These are phyloP conservation scores for Solanum peruvianum DNA, from an alignment of 257 asterid genomes.

Conservation along the genomic window DNA sequence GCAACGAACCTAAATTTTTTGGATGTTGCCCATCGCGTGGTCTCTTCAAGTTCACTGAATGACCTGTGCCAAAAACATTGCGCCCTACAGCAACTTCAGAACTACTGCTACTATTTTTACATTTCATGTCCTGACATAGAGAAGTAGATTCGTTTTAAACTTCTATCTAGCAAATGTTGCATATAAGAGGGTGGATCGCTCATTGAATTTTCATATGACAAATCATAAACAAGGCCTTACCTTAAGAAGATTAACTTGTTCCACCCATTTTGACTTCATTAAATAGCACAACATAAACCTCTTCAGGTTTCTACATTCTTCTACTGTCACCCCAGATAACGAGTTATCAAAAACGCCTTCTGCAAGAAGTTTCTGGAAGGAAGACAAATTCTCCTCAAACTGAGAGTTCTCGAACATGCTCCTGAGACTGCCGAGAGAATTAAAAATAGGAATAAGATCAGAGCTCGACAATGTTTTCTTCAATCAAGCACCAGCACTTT, in stretches of 20 bases:
- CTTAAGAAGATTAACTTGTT: conserved; percentile 38
- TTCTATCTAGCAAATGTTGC: background rate
- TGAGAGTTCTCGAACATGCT: conserved; percentile 56
- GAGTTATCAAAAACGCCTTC: conserved; percentile 65
- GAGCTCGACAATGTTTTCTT: background rate
- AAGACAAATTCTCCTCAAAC: conserved; percentile 47
- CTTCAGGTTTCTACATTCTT: conserved; percentile 49
- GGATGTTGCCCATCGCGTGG: conserved; percentile 33
- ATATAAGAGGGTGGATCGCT: background rate
- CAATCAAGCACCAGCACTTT: background rate
- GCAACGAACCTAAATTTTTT: conserved; percentile 36
- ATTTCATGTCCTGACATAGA: conserved; percentile 34
- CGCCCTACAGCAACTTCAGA: conserved; percentile 27
- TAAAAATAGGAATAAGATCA: background rate
- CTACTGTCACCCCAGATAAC: conserved; percentile 27
- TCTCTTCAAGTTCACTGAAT: conserved; percentile 26
- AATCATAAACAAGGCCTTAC: conserved; percentile 19
- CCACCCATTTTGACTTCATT: conserved; percentile 60
- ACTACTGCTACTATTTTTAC: conserved; percentile 20
- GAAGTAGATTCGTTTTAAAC: background rate
- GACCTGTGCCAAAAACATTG: conserved; percentile 9
- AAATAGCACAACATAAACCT: conserved; percentile 37
- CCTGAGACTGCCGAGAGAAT: conserved; percentile 30
- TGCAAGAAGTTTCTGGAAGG: conserved; percentile 65
- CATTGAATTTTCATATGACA: background rate